Conservation (phyloP, 83 land plant species). For the Thuja plicata region DNA sequence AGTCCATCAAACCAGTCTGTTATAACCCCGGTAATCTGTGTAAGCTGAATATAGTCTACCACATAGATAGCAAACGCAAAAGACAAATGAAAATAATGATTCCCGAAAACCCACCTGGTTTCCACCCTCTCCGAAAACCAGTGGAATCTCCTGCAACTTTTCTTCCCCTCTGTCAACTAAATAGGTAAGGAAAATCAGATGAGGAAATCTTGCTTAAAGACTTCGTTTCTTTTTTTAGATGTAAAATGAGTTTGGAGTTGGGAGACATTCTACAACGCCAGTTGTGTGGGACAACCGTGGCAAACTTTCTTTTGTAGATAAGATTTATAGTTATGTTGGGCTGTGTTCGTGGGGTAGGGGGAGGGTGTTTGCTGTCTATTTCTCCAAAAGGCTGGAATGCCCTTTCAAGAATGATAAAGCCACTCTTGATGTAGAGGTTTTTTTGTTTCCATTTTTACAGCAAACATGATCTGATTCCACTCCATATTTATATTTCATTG, state of each 20-base stretch:
- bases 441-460: too few relatives aligned
- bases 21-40: background rate
- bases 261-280: background rate
- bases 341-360: background rate
- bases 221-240: background rate
- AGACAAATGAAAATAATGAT: background rate
- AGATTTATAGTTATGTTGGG: background rate
- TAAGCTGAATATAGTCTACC: background rate
- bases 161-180: background rate
- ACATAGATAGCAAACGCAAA: background rate
- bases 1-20: background rate
- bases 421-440: background rate
- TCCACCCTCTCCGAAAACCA: background rate
- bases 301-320: background rate
- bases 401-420: background rate
- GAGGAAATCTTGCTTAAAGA: background rate
- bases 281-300: background rate
- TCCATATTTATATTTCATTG: too few relatives aligned
- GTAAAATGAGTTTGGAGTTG: background rate
- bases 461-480: too few relatives aligned
- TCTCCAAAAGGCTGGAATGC: background rate
- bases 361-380: background rate
- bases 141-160: background rate
- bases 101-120: background rate
- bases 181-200: background rate